These are phyloP conservation scores for Arachis hypogaea DNA, from an alignment of 306 rosid genomes.

Conservation along the genomic window DNA sequence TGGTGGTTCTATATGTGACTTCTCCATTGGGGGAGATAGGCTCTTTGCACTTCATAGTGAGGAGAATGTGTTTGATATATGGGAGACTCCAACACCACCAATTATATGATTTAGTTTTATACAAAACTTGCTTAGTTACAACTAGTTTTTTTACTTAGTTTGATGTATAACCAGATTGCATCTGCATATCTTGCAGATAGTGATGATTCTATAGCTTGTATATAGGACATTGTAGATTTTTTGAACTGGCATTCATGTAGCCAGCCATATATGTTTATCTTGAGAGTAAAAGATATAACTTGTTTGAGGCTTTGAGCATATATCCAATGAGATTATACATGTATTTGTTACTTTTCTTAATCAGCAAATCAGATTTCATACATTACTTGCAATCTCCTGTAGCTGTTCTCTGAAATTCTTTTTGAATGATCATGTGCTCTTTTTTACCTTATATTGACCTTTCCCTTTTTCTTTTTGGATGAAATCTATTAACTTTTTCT, in stretches of 20 bases:
- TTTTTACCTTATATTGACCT: no score
- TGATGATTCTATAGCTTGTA: constrained; percentile 33
- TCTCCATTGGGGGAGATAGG: constrained; percentile 94
- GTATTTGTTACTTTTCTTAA: constrained; percentile 36
- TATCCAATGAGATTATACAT: constrained; percentile 28
- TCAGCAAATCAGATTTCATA: constrained; percentile 24
- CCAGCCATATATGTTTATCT: constrained; percentile 28
- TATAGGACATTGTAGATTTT: constrained; percentile 37
- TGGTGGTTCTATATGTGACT: constrained; percentile 94
- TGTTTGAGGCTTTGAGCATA: constrained; percentile 25
- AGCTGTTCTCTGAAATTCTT: background rate
- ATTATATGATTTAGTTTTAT: constrained; percentile 49
- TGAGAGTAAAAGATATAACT: constrained; percentile 25
- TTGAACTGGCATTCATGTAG: constrained; percentile 24
- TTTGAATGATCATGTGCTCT: no score
- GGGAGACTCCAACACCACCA: constrained; percentile 92
- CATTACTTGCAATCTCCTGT: constrained; percentile 28
- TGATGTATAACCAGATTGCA: constrained; percentile 36
- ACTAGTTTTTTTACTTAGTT: constrained; percentile 27
- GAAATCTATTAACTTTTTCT: constrained; percentile 38
- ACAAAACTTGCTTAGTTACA: constrained; percentile 23
- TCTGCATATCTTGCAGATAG: constrained; percentile 30
- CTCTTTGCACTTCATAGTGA: constrained; percentile 93
- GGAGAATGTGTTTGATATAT: constrained; percentile 91
- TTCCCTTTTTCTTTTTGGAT: constrained; percentile 36